Conservation (phyloP, 129 eudicot genomes). For the Centella asiatica region DNA sequence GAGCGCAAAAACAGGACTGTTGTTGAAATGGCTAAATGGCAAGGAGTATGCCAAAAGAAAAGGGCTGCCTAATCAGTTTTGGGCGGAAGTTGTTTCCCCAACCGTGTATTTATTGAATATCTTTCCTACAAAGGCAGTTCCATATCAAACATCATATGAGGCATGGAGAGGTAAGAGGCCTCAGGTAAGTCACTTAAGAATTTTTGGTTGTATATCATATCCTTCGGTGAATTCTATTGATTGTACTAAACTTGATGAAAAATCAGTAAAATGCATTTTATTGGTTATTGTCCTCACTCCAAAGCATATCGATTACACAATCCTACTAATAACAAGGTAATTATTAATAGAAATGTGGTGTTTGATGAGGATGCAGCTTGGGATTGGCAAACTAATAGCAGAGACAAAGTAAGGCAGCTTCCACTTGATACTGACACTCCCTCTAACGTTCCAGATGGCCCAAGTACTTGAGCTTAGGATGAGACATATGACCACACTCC, state of each 20-base stretch:
- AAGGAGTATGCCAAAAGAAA: constrained; percentile 1
- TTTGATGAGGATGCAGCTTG: background rate
- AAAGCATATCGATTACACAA: constrained; percentile 1
- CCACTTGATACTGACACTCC: no score
- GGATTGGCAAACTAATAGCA: background rate
- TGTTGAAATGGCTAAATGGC: constrained; percentile 5
- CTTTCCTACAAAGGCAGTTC: background rate
- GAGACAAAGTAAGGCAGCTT: background rate
- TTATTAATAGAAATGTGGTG: background rate
- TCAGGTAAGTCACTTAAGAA: background rate
- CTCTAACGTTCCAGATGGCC: background rate
- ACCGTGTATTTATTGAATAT: background rate
- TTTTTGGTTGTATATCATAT: constrained; percentile 5
- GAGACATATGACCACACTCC: no score
- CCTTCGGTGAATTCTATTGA: background rate
- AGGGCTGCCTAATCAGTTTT: constrained; percentile 1
- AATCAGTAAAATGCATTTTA: constrained; percentile 3
- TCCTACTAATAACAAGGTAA: background rate
- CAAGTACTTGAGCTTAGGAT: no score
- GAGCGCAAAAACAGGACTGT: constrained; percentile 1
- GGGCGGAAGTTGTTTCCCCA: constrained; percentile 5
- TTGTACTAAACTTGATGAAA: background rate
- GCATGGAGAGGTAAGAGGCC: background rate
- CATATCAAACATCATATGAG: background rate
- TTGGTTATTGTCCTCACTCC: background rate